Evolutionary conservation across 169 alveolate species (phyloP), one percentile per base, ranked within the genome.

Genomic region (Plasmodium ovale): DNA sequence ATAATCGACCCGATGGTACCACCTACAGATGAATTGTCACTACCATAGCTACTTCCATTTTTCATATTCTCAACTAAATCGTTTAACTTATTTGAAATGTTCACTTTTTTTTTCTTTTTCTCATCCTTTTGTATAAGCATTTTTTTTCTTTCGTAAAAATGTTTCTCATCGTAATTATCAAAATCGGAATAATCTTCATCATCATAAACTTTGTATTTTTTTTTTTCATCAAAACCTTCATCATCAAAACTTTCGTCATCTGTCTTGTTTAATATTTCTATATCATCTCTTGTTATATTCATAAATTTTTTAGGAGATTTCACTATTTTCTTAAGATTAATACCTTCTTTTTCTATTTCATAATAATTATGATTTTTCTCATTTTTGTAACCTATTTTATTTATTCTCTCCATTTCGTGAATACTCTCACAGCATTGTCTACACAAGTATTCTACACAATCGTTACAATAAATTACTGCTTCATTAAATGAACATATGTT

Each of bases 371-470:
- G 90, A 19, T 21, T 7, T 44, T 64, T 82, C 3, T 31, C 27
- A 37, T n/a, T 42, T 53, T 68, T 65, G 10, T 23, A 31, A 51
- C 65, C 65, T n/a, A 67, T 25, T 25, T 67, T 67, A 39, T 82
- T 67, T 64, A 67, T 27, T 0, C 49, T 21, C 62, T 82, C 82
- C 31, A 19, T 27, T 29, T 82, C 72, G 16, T 82, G 90, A 65
- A 82, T 82, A 42, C 23, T 65, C 12, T 42, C 27, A 56, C 79
- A 82, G 29, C 90, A 82, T 33, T 62, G 62, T 82, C 65, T 23
- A 56, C 90, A 82, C 29, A 82, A 58, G 35, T 82, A 82, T 70
- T 82, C 90, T 5, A 82, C 82, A 35, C 90, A 82, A 39, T 82
- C 90, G n/a, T 82, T 82, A 47, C 90, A 82, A 27, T 82, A 82